Percentiles rank a stretch among this genome's conserved stretches.
These are phyloP conservation scores for Salix suchowensis DNA, from an alignment of 345 rosid genomes.

Conservation along the genomic window DNA sequence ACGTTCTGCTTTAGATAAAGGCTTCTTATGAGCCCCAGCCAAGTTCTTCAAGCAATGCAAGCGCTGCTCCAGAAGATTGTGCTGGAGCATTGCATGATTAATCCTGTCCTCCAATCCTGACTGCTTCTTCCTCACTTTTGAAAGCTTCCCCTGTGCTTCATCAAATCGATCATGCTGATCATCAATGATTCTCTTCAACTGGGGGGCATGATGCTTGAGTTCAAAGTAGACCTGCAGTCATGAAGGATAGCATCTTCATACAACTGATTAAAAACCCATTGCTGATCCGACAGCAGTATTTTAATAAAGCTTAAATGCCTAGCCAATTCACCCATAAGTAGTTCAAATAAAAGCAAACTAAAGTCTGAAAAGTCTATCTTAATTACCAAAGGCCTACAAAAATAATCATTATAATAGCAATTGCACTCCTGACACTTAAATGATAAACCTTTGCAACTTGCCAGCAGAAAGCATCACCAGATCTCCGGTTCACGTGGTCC, in stretches of 20 bases:
- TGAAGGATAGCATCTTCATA: conserved; percentile 1
- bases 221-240: conserved; percentile 66
- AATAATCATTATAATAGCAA: background rate
- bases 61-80: conserved; percentile 55
- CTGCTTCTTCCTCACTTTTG: conserved; percentile 66
- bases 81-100: conserved; percentile 36
- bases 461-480: background rate
- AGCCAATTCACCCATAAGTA: background rate
- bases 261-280: conserved; percentile 1
- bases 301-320: background rate
- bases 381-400: background rate
- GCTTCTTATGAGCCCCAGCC: conserved; percentile 73
- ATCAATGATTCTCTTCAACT: conserved; percentile 66
- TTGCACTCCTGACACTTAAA: background rate
- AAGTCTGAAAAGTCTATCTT: background rate
- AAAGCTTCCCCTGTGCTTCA: conserved; percentile 59
- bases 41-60: conserved; percentile 59
- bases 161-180: conserved; percentile 60
- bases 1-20: conserved; percentile 80
- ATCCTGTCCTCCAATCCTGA: conserved; percentile 53
- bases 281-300: background rate
- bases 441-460: background rate
- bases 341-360: background rate
- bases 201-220: conserved; percentile 86
- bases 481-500: background rate